phyloP scores from a whole-genome alignment of 345 rosid species.

The Triadica sebifera region DNA sequence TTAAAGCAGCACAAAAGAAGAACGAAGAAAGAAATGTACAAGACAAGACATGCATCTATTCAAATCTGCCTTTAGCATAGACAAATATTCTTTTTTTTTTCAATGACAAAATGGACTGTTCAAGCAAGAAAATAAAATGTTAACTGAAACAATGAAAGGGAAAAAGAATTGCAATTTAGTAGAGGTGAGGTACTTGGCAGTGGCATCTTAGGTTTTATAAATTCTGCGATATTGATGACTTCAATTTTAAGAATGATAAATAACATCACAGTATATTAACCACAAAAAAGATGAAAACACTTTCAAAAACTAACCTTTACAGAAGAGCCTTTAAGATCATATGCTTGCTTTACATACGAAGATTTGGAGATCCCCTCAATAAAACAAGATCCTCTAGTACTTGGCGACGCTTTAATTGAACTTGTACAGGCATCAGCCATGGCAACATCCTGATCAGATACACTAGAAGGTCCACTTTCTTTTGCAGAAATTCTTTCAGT shows the following conservation, averaged over 20 bases:
- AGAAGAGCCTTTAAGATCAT: conserved; percentile 85
- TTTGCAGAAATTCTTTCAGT: conserved; percentile 84
- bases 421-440: conserved; percentile 86
- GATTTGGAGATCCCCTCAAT: conserved; percentile 95
- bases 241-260: not conserved
- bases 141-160: not conserved
- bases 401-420: conserved; percentile 60
- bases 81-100: too few relatives aligned
- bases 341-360: conserved; percentile 79
- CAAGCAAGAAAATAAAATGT: not conserved
- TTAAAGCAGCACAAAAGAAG: too few relatives aligned
- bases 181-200: too few relatives aligned
- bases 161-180: too few relatives aligned
- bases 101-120: not conserved
- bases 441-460: conserved; percentile 81
- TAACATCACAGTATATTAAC: not conserved
- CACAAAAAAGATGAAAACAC: conserved; percentile 1
- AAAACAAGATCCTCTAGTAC: conserved; percentile 65
- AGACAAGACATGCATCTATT: not conserved
- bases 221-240: not conserved
- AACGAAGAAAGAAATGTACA: not conserved
- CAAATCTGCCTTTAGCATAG: not conserved
- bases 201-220: not conserved
- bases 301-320: conserved; percentile 61
- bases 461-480: conserved; percentile 71